Evolutionary conservation across 164 flowering plant genomes (phyloP).

Genomic region (Protea cynaroides): DNA sequence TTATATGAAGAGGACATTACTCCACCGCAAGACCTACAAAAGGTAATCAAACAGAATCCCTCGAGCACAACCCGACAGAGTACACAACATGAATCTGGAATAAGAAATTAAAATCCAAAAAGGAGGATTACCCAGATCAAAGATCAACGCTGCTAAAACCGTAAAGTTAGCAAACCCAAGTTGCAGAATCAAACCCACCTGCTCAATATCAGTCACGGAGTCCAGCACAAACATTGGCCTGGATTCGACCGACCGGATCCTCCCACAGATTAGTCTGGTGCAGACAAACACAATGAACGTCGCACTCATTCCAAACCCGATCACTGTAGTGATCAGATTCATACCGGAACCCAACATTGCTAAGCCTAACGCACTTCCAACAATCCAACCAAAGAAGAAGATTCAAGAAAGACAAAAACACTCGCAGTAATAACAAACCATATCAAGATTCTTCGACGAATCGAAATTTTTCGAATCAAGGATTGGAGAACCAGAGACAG

Average conservation of each 20-base stretch:
- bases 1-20: background rate
- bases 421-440: constrained; percentile 10
- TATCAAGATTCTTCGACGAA: constrained; percentile 6
- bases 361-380: background rate
- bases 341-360: constrained; percentile 49
- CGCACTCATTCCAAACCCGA: constrained; percentile 82
- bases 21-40: background rate
- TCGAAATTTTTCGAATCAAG: constrained; percentile 2
- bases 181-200: constrained; percentile 26
- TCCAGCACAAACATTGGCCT: constrained; percentile 44
- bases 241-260: constrained; percentile 40
- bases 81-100: background rate
- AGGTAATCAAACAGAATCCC: constrained; percentile 1
- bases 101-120: background rate
- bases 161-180: background rate
- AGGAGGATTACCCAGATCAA: constrained; percentile 1
- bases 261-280: constrained; percentile 66
- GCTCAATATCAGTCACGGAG: constrained; percentile 52
- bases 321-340: constrained; percentile 65
- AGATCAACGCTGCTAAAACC: background rate
- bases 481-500: constrained; percentile 10
- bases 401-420: background rate
- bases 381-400: too few species aligned
- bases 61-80: constrained; percentile 1
- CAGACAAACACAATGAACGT: constrained; percentile 75